Conservation (phyloP, 176 grass and related monocot genomes). For the Hyparrhenia diplandra region DNA sequence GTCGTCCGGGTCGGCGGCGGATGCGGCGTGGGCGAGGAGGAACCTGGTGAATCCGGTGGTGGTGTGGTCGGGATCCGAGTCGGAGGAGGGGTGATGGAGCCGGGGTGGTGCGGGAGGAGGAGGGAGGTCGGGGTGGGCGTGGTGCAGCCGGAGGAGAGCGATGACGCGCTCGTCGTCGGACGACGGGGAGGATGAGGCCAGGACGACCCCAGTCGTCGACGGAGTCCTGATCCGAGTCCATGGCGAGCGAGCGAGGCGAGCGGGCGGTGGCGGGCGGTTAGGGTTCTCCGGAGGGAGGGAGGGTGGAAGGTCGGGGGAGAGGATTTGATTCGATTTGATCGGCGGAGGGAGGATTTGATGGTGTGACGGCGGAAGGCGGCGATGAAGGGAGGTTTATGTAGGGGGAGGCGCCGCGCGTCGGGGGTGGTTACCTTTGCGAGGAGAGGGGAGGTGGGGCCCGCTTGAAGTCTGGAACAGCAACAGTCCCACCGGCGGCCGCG, state of each 20-base stretch:
- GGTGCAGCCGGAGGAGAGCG: background rate
- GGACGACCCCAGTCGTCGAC: constrained; percentile 24
- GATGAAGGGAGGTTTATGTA: no score
- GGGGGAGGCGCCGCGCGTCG: no score
- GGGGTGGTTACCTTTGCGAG: no score
- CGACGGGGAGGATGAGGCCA: background rate
- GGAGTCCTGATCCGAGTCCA: constrained; percentile 6
- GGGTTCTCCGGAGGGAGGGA: background rate
- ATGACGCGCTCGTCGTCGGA: background rate
- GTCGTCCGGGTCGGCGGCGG: background rate
- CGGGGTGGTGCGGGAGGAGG: background rate
- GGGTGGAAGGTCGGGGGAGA: no score
- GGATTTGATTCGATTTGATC: no score
- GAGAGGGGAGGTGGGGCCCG: no score
- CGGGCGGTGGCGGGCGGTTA: background rate
- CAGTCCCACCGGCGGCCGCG: no score
- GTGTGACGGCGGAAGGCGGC: background rate
- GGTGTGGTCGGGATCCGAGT: background rate
- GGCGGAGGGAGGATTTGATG: background rate
- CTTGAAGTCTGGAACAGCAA: no score
- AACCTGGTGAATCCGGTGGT: background rate
- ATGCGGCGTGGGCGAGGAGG: background rate
- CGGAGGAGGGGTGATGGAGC: no score
- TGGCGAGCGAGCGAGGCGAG: background rate
- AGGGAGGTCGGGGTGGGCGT: background rate